Base-by-base conservation (phyloP, 2,329 filamentous ascomycete genomes). In the Torrubiella hemipterigena region DNA sequence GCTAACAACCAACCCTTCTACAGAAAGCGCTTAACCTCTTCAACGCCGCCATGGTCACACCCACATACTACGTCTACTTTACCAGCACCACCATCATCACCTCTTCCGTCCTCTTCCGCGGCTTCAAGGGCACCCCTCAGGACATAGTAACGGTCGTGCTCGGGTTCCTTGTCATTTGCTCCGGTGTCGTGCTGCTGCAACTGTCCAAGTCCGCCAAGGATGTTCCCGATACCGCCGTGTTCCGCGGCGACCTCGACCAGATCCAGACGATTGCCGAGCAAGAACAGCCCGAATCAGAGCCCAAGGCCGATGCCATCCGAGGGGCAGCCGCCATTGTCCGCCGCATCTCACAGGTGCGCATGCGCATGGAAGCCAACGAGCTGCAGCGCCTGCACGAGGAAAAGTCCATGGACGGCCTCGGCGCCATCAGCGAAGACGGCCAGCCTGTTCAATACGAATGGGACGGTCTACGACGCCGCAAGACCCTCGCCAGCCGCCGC, bases 191-290 rank as follows among this genome's bases (percentile, higher is more conserved):
- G 1, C 60, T 98, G 7, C 62, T 98, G 8, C 91, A 98, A 51
- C 72, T 98, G n/a, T 95, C 91, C 31, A 96, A 96, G 53, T 95
- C 89, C 0, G 84, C 91, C 45, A 98, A 96, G 51, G 89, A 98
- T 48, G 89, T 98, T 0, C 91, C 91, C 6, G 91, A 96, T 51
- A 69, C 85, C 0, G 86, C 87, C 19, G 77, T 98, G 23, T 94
- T 98, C 63, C 77, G 77, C 33, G 91, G 89, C 27, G 86, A 96
- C 48, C 69, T 98, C 31, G 82, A 96, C 47, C 89, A 98, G 63
- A 82, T 96, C 32, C 83, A 91, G 19, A 93, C 89, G 18, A 91
- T 96, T 39, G 89, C 84, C 28, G 84, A 95, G 47, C 85, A 94
- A 49, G 85, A 93, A 51, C 86, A 96, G 51, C 81, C 87, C n/a